Conservation (phyloP, 306 rosid species). For the Malus sieversii region DNA sequence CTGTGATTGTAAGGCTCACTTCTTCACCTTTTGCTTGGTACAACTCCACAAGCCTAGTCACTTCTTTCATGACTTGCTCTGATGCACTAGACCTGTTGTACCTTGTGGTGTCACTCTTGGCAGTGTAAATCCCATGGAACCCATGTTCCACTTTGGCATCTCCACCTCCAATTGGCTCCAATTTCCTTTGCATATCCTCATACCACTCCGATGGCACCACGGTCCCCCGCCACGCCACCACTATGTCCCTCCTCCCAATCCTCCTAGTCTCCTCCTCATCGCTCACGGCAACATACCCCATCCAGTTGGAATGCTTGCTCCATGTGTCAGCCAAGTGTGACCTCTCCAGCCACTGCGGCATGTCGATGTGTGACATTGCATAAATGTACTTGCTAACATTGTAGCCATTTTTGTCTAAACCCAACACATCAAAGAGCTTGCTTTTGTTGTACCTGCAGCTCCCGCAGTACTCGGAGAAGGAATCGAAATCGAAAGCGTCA, state of each 20-base stretch:
- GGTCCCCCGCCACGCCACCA: constrained; percentile 65
- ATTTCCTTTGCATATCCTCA: constrained; percentile 43
- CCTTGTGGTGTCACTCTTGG: constrained; percentile 41
- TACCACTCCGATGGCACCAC: constrained; percentile 63
- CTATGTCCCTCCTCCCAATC: constrained; percentile 54
- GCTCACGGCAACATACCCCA: constrained; percentile 51
- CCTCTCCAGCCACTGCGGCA: constrained; percentile 57
- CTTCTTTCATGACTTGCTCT: constrained; percentile 52
- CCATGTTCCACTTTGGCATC: constrained; percentile 64
- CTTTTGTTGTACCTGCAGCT: constrained; percentile 45
- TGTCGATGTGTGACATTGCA: constrained; percentile 54
- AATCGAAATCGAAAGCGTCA: constrained; percentile 59
- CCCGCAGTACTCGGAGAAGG: constrained; percentile 52
- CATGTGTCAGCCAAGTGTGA: constrained; percentile 39
- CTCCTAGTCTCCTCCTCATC: constrained; percentile 41
- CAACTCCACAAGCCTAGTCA: constrained; percentile 22
- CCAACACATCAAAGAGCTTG: constrained; percentile 35
- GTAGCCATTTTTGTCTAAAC: constrained; percentile 33
- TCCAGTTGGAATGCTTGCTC: constrained; percentile 72
- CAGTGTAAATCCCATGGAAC: constrained; percentile 43
- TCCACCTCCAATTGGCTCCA: constrained; percentile 33
- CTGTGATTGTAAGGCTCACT: constrained; percentile 57
- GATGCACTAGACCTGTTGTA: constrained; percentile 64
- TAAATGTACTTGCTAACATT: constrained; percentile 42
- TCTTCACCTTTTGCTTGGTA: constrained; percentile 40